Base-by-base conservation (phyloP, 83 land plant species). In the Picea abies region DNA sequence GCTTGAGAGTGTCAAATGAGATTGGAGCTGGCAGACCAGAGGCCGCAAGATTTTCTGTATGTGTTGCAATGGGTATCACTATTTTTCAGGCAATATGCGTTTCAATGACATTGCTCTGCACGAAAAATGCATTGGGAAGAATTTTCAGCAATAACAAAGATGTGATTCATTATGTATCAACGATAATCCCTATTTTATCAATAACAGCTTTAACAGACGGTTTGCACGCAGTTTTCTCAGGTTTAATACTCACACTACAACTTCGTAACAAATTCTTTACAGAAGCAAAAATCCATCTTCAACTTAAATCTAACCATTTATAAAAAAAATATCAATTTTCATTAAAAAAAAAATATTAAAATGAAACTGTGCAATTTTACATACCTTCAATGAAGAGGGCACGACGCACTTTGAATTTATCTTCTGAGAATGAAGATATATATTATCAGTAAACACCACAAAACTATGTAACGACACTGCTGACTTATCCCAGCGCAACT, bases 151-250 rank as follows among this genome's bases (percentile, higher is more conserved):
- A 78, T 58, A 17, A 78, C 4, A 78, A 78, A 60, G 80, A 78
- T 56, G 80, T 78, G 39, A 78, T 58, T 60, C 14, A 32, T 9
- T 39, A 23, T 58, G 80, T 78, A 26, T 56, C 80, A 15, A 58
- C n/a, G 6, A 78, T 78, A 26, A 56, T 78, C n/a, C 80, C 80
- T 78, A 26, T 78, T 56, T 12, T 78, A 32, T 78, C 80, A 56
- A 23, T 78, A 60, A 32, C 80, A 58, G 20, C 62, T 52, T 17
- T 52, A 23, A 17, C 52, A 60, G 80, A 78, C 52, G 80, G 63
- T 16, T 56, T 78, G 39, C 80, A 78, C 14, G 80, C 80, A 49
- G 80, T 78, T 78, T 26, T 78, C 39, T 78, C 80, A 78, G 80
- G 80, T 78, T 58, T 22, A 16, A 35, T 6, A 4, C 19, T 78